Evolutionary conservation across 495 filamentous ascomycete genomes (phyloP).

Genomic region (Copromyces sp.): DNA sequence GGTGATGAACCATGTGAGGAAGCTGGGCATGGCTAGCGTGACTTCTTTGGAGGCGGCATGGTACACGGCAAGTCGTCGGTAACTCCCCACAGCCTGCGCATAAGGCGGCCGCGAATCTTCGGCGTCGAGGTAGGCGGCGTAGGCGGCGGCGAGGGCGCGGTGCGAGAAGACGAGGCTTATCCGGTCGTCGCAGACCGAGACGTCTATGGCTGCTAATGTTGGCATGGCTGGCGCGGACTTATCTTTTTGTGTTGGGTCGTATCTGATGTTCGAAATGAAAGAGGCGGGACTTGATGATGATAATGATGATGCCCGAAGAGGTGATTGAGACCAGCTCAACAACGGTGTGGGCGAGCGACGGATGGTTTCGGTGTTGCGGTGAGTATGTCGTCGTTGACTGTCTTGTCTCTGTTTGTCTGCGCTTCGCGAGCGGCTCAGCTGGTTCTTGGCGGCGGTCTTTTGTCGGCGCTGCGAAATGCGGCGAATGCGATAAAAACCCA

Average conservation of each 20-base stretch:
- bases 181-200: slow-evolving; percentile 19
- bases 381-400: not conserved
- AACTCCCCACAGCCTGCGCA: slow-evolving; percentile 8
- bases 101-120: slow-evolving; percentile 12
- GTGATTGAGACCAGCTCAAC: not conserved
- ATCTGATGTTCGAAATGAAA: not conserved
- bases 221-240: slow-evolving; percentile 13
- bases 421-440: not conserved
- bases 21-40: slow-evolving; percentile 16
- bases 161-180: slow-evolving; percentile 23
- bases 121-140: slow-evolving; percentile 18
- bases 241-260: not conserved
- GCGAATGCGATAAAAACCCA: not conserved
- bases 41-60: slow-evolving; percentile 17
- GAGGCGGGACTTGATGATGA: not conserved
- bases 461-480: not conserved
- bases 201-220: slow-evolving; percentile 22
- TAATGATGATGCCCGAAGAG: not conserved
- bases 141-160: slow-evolving; percentile 20
- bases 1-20: slow-evolving; percentile 28
- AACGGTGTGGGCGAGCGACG: not conserved
- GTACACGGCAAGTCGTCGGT: slow-evolving; percentile 13
- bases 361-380: not conserved
- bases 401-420: not conserved
- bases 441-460: not conserved